Base-by-base conservation (phyloP, 1,284 basidiomycete species). In the Mycena sp. region DNA sequence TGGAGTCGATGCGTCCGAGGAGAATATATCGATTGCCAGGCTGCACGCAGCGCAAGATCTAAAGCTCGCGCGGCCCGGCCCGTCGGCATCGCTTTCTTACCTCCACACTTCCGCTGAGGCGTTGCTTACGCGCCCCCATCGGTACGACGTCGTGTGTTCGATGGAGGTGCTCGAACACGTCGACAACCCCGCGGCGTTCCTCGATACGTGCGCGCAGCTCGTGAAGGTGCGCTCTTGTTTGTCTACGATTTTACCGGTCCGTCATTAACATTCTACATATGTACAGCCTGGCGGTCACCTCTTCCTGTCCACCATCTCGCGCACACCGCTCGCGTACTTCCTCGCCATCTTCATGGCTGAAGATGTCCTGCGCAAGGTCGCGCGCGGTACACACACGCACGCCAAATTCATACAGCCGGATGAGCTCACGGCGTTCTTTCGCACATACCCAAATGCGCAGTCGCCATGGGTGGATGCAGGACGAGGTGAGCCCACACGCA, bases 121-220 rank as follows among this genome's bases (percentile, higher is more conserved):
- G 0, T 84, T 95, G 3, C 75, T 89, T 12, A 72, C 84, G 23
- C 85, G 88, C 10, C 75, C 84, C 29, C 84, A 84, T 67, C 85
- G 84, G 45, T 99, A 92, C 74, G 97, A 99, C 75, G 84, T 97
- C 7, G 96, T 99, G 16, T 98, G 95, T 75, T 93, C 95, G 11
- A 96, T 99, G 95, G 98, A 99, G 75, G 96, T 99, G 17, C 75
- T 99, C 44, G 98, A 99, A 80, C 98, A 99, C 73, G 98, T 99
- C 63, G 92, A 98, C 73, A 89, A 96, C 70, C 97, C 98, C 0
- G 83, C 87, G 12, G 85, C 85, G 7, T 99, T 99, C 76, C 82
- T 98, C 53, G 81, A 86, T 46, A 89, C 90, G 49, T 91, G 95
- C 67, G 91, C 92, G 0, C 83, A 91, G 64, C 85, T 98, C 52